phyloP scores from a whole-genome alignment of 2,329 filamentous ascomycete species.

The Aureobasidium vineae region DNA sequence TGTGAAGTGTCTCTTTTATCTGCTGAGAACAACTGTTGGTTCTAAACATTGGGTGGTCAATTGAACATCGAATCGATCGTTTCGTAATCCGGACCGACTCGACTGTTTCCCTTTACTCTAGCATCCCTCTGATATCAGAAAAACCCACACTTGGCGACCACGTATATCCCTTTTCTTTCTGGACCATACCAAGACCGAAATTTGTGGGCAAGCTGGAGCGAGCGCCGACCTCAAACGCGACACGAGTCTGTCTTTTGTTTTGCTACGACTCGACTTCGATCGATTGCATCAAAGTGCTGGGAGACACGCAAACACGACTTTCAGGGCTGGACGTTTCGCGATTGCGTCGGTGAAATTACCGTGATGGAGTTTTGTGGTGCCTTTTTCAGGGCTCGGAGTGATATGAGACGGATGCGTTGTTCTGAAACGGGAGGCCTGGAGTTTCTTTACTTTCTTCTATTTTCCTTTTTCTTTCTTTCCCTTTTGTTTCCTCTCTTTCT shows the following conservation, averaged over 20 bases:
- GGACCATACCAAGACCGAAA: background rate
- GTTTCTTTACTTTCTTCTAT: background rate
- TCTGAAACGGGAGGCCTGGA: conserved; percentile 13
- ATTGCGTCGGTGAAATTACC: conserved; percentile 10
- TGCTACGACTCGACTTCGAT: background rate
- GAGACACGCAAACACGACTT: too few relatives aligned
- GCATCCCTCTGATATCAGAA: background rate
- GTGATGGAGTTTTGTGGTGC: background rate
- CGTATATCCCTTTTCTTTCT: background rate
- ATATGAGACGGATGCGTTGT: background rate
- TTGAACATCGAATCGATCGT: background rate
- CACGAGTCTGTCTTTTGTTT: background rate
- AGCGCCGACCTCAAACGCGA: background rate
- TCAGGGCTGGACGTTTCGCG: too few relatives aligned
- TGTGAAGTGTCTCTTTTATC: background rate
- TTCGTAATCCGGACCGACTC: background rate
- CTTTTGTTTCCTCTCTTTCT: background rate
- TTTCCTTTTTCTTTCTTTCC: background rate
- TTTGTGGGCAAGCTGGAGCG: background rate
- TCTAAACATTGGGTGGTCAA: too few relatives aligned
- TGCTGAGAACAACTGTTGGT: too few relatives aligned
- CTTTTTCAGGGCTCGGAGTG: background rate
- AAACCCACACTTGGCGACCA: conserved; percentile 15
- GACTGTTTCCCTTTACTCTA: background rate
- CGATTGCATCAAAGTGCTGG: too few relatives aligned